Percentiles rank a stretch among this genome's conserved stretches.
These are phyloP conservation scores for Apiospora saccharicola DNA, from an alignment of 2,329 filamentous ascomycete genomes.

Conservation along the genomic window DNA sequence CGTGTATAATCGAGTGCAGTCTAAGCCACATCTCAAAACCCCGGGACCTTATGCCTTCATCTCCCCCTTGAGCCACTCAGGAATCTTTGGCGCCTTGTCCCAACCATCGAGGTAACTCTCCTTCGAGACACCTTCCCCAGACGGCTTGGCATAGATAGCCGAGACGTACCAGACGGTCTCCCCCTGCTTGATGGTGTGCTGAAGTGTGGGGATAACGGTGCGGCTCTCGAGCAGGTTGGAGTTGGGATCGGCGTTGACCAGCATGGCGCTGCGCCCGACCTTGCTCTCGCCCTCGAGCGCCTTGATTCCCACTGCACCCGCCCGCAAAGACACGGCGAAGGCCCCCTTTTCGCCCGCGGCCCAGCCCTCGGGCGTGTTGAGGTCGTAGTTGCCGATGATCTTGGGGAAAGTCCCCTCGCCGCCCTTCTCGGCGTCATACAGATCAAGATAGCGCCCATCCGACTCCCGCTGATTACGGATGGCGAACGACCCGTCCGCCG, in stretches of 20 bases:
- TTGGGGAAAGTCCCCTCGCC: constrained; percentile 60
- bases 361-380: constrained; percentile 61
- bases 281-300: constrained; percentile 54
- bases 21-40: neutral
- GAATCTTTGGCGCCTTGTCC: constrained; percentile 64
- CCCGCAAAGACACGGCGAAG: constrained; percentile 58
- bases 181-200: constrained; percentile 65
- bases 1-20: neutral
- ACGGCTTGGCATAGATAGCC: constrained; percentile 75
- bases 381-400: constrained; percentile 68
- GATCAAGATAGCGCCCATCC: constrained; percentile 58
- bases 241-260: constrained; percentile 81
- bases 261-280: constrained; percentile 62
- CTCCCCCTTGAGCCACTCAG: constrained; percentile 65
- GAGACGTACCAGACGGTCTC: constrained; percentile 72
- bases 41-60: constrained; percentile 34
- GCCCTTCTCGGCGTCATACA: constrained; percentile 51
- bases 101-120: constrained; percentile 66
- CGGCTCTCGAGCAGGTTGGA: constrained; percentile 77
- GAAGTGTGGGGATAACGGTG: constrained; percentile 75
- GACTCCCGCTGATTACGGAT: constrained; percentile 62
- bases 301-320: constrained; percentile 64
- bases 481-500: constrained; percentile 78
- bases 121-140: constrained; percentile 58
- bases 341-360: constrained; percentile 58